These are phyloP conservation scores for Sicyos edulis DNA, from an alignment of 306 rosid species.

Conservation along the genomic window DNA sequence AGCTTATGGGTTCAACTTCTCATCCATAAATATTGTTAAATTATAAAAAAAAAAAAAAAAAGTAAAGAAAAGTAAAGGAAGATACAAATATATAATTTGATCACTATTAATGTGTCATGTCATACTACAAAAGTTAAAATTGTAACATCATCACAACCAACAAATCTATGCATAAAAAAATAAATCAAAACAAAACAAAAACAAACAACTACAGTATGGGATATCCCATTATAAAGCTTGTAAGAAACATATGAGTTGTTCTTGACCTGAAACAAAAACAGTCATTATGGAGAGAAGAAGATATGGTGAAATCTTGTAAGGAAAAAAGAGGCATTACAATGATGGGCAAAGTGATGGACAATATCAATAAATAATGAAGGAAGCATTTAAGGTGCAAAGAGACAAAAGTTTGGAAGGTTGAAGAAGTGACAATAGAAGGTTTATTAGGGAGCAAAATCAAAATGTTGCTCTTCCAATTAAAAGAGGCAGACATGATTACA, in stretches of 20 bases:
- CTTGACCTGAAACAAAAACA: background rate
- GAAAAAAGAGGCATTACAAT: background rate
- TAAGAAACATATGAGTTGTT: background rate
- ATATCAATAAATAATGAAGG: background rate
- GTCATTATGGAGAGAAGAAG: background rate
- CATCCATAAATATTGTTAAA: too few species aligned
- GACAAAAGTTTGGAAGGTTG: background rate
- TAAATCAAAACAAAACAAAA: too few species aligned
- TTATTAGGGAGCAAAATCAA: background rate
- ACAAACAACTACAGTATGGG: too few species aligned
- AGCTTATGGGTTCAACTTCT: too few species aligned
- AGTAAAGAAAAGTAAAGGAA: too few species aligned
- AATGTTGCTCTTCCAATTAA: background rate
- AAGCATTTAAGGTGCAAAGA: background rate
- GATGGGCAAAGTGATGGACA: constrained; percentile 18
- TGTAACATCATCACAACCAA: background rate
- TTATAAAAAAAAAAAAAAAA: too few species aligned
- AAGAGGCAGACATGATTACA: background rate
- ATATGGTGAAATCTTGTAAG: background rate
- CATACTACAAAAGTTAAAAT: background rate
- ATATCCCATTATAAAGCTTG: too few species aligned
- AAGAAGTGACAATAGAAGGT: background rate
- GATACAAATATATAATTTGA: background rate
- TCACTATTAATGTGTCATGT: background rate
- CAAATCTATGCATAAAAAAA: too few species aligned